Percentiles rank a stretch among this genome's conserved stretches.
These are phyloP conservation scores for Termitomyces sp. DNA, from an alignment of 768 basidiomycete genomes.

Conservation along the genomic window DNA sequence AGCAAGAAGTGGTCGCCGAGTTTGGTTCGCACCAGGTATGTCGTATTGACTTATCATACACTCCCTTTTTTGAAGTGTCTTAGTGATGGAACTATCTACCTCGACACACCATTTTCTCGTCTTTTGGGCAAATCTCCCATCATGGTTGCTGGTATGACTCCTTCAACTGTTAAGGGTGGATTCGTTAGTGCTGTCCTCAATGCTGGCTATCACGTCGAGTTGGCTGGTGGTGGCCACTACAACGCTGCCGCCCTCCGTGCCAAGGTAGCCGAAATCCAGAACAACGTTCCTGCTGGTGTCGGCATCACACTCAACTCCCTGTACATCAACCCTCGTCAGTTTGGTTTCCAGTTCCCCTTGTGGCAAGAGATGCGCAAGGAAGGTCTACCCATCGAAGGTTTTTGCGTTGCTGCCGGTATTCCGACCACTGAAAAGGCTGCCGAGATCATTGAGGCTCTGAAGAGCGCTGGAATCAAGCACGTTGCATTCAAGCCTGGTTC, in stretches of 20 bases:
- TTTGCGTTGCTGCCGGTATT: slow-evolving; percentile 97
- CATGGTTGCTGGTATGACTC: slow-evolving; percentile 99
- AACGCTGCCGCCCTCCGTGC: slow-evolving; percentile 82
- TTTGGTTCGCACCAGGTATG: slow-evolving; percentile 86
- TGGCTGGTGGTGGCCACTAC: slow-evolving; percentile 98
- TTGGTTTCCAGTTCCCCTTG: slow-evolving; percentile 93
- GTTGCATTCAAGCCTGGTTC: slow-evolving; percentile 98
- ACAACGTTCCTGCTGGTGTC: slow-evolving; percentile 79
- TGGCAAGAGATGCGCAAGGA: slow-evolving; percentile 98
- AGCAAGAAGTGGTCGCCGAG: slow-evolving; percentile 81
- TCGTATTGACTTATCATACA: slow-evolving; percentile 8
- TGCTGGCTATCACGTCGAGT: slow-evolving; percentile 94
- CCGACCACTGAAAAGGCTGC: slow-evolving; percentile 95
- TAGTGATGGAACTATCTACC: slow-evolving; percentile 87
- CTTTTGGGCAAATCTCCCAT: slow-evolving; percentile 95
- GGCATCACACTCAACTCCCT: slow-evolving; percentile 93
- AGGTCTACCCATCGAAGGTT: slow-evolving; percentile 95
- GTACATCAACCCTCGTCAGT: slow-evolving; percentile 98
- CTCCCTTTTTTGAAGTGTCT: slow-evolving; percentile 9
- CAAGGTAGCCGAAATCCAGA: slow-evolving; percentile 92
- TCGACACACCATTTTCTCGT: slow-evolving; percentile 96
- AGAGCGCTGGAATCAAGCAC: slow-evolving; percentile 86
- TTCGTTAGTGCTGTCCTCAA: slow-evolving; percentile 91
- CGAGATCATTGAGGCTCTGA: slow-evolving; percentile 88
- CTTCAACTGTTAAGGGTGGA: slow-evolving; percentile 91